Base-by-base conservation (phyloP, 768 basidiomycete genomes). In the Lactifluus echinatus region DNA sequence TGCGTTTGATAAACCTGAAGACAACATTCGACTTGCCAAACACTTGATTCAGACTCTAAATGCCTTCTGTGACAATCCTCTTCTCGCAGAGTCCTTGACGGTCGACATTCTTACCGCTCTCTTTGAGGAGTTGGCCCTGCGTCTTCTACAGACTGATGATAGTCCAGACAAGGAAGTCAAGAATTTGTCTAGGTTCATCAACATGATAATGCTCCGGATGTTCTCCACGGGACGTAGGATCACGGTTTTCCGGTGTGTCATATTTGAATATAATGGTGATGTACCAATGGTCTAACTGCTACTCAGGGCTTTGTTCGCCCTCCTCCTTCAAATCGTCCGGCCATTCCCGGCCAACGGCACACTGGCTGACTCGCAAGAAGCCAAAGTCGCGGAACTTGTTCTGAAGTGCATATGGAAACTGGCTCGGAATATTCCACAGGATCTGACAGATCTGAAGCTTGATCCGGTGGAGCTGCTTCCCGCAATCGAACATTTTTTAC, bases 321-420 rank as follows among this genome's bases (percentile, higher is more conserved):
- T 96, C 24, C 78, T 97, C 8, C 73, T 93, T 47, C 84, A 87
- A 65, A 87, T 93, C 44, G 81, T 88, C 52, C 86, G 88, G 65
- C 88, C 92, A 19, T 89, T 94, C 74, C 88, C 87, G 2, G 76
- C 73, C 55, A 89, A 79, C 55, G 87, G 82, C 28, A 87, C 87
- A 19, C 67, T 80, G 24, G 71, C 80, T 1, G 85, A 93, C 40
- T 87, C 91, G 2, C 85, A 88, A 61, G 89, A 90, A 64, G 80
- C 88, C 0, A 89, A 88, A 64, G 88, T 97, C 19, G 91, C 93
- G 2, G 94, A 97, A 69, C 79, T 98, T 21, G 91, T 92, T 17
- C 71, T 93, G 57, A 95, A 97, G 75, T 99, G 96, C 71, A 83
- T 99, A 26, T 98, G 96, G 96, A 99, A 99, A 72, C 74, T 98